phyloP scores from a whole-genome alignment of 2,329 filamentous ascomycete species.

The Verticillium longisporum region DNA sequence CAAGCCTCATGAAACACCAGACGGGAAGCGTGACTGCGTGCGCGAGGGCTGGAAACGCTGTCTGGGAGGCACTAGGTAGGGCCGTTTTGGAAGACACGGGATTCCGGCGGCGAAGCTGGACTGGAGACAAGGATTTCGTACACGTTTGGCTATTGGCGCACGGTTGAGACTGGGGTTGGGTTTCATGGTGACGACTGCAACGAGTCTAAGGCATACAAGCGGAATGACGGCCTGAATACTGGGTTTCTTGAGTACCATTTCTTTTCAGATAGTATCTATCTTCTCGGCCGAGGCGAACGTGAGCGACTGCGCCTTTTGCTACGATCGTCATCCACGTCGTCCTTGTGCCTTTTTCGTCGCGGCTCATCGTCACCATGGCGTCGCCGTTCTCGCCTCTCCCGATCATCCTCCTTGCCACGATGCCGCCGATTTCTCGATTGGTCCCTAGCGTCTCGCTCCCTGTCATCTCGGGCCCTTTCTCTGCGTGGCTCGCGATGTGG shows the following conservation, averaged over 20 bases:
- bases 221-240: not conserved
- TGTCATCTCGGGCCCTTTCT: slow-evolving; percentile 1
- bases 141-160: not conserved
- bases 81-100: not conserved
- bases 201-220: not conserved
- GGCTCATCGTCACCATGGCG: not conserved
- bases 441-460: slow-evolving; percentile 17
- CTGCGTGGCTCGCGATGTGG: slow-evolving; percentile 21
- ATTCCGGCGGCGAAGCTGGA: no score
- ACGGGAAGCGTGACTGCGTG: slow-evolving; percentile 59
- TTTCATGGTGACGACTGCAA: not conserved
- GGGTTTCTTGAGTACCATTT: not conserved
- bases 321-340: slow-evolving; percentile 13
- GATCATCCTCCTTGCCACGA: slow-evolving; percentile 19
- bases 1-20: slow-evolving; percentile 44
- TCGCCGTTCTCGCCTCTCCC: slow-evolving; percentile 17
- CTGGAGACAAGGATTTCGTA: not conserved
- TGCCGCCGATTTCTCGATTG: slow-evolving; percentile 16
- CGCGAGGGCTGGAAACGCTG: slow-evolving; percentile 81
- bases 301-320: slow-evolving; percentile 11
- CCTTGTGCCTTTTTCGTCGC: slow-evolving; percentile 2
- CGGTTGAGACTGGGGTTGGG: not conserved
- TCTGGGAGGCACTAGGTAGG: slow-evolving; percentile 36
- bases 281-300: slow-evolving; percentile 4
- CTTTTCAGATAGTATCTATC: not conserved